phyloP scores from a whole-genome alignment of 169 alveolate species.

The Perkinsus olseni region DNA sequence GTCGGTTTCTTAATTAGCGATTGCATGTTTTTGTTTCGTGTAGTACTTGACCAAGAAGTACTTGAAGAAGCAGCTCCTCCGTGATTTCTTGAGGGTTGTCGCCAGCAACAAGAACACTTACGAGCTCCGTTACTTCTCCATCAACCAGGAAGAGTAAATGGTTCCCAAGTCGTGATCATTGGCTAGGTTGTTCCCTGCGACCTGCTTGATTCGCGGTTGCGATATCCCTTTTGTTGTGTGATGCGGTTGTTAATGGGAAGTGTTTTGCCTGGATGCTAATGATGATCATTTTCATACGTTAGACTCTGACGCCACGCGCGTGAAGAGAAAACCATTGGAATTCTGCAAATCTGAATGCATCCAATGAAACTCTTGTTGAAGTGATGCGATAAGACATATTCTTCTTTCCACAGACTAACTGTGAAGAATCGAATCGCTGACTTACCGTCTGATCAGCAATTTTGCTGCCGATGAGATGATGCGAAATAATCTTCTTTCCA shows the following conservation, averaged over 20 bases:
- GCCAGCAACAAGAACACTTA: constrained; percentile 80
- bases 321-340: background rate
- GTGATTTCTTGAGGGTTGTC: constrained; percentile 87
- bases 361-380: background rate
- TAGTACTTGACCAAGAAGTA: constrained; percentile 91
- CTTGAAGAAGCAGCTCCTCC: constrained; percentile 82
- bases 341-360: background rate
- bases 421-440: background rate
- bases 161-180: background rate
- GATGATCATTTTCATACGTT: background rate
- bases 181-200: background rate
- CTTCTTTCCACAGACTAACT: background rate
- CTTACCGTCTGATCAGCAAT: background rate
- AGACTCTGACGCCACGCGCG: constrained; percentile 4
- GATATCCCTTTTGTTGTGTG: background rate
- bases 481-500: background rate
- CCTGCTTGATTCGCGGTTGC: background rate
- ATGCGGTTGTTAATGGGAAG: background rate
- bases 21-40: constrained; percentile 13
- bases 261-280: background rate
- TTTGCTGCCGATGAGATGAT: background rate
- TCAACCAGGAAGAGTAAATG: background rate
- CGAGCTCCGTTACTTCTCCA: constrained; percentile 77
- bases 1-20: background rate
- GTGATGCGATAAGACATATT: background rate